Conservation (phyloP, 257 asterid genomes). For the Cinchona pubescens region DNA sequence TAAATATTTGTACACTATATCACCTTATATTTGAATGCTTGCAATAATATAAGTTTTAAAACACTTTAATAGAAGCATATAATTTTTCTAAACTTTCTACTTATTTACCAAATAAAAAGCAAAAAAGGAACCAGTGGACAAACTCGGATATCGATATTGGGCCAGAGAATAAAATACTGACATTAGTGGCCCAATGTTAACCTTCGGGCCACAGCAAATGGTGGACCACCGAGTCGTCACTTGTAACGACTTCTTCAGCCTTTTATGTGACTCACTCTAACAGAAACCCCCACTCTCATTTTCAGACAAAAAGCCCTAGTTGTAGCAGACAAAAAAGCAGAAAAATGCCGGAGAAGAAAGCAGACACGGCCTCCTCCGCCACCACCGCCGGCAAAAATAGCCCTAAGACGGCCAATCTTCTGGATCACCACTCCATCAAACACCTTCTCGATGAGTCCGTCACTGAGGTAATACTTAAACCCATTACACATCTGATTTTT, state of each 20-base stretch:
- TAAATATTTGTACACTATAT: no score
- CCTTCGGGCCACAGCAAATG: no score
- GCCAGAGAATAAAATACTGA: no score
- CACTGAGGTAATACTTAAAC: conserved; percentile 52
- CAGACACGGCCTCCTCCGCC: conserved; percentile 7
- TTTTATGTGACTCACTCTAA: neutral
- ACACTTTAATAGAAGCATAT: no score
- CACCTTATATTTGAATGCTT: no score
- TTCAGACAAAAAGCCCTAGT: conserved; percentile 23
- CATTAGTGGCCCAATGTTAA: no score
- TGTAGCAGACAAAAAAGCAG: neutral
- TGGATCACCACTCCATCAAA: conserved; percentile 85
- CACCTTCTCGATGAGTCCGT: conserved; percentile 84
- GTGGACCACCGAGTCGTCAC: neutral
- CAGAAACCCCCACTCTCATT: conserved; percentile 2
- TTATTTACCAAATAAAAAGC: no score
- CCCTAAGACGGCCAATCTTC: conserved; percentile 66
- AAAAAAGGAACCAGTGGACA: no score
- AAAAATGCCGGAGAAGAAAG: conserved; percentile 24
- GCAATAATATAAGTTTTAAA: no score
- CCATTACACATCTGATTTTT: neutral
- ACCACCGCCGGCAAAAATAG: conserved; percentile 28
- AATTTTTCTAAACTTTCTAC: no score
- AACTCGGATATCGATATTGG: no score
- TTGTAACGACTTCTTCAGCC: neutral